Evolutionary conservation across 2,329 filamentous ascomycete species (phyloP).

Genomic region (Blastomyces gilchristii): DNA sequence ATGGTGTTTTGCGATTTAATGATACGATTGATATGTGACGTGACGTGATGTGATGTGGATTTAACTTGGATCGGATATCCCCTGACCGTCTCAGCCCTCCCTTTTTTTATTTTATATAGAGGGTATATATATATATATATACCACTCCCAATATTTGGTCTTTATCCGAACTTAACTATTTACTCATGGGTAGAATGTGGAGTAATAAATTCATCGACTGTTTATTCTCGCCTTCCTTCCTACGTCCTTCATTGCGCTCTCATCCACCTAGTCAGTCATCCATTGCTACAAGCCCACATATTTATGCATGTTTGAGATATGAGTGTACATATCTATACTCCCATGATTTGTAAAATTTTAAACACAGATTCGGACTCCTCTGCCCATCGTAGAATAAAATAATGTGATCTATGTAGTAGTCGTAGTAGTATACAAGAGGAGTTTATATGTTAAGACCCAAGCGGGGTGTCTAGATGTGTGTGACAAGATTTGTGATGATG

Average conservation of each 20-base stretch:
- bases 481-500: too few species aligned
- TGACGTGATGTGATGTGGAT: not conserved
- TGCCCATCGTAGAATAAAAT: too few species aligned
- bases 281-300: too few species aligned
- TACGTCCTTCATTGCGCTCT: not conserved
- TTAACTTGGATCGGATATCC: not conserved
- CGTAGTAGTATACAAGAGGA: too few species aligned
- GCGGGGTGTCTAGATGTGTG: not conserved
- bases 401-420: too few species aligned
- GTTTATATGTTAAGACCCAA: too few species aligned
- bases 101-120: not conserved
- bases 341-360: too few species aligned
- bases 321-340: too few species aligned
- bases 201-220: not conserved
- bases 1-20: conserved; percentile 85
- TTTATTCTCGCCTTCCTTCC: not conserved
- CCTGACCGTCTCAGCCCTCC: conserved; percentile 3
- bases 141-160: not conserved
- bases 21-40: conserved; percentile 68
- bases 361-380: too few species aligned
- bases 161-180: not conserved
- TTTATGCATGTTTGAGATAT: too few species aligned
- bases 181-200: too few species aligned
- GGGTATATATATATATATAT: not conserved
- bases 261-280: too few species aligned